Conservation (phyloP, 148 eudicot genomes). For the Salicornia ramosissima region DNA sequence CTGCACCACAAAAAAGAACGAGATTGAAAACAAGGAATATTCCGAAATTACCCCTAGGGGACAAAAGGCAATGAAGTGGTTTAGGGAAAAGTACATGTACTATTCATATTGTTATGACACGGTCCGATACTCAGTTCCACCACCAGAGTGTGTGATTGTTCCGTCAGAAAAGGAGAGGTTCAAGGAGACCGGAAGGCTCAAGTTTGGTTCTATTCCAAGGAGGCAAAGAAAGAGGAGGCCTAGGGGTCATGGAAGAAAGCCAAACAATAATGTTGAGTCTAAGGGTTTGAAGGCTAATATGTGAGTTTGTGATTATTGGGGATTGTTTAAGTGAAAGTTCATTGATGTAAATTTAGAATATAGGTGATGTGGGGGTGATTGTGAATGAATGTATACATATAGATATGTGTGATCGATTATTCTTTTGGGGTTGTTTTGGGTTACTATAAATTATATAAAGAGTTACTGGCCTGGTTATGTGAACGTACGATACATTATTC, state of each 20-base stretch:
- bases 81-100: slow-evolving; percentile 71
- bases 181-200: slow-evolving; percentile 61
- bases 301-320: background rate
- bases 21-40: slow-evolving; percentile 38
- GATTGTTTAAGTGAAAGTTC: background rate
- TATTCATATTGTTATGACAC: slow-evolving; percentile 78
- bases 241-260: slow-evolving; percentile 23
- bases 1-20: slow-evolving; percentile 34
- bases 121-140: slow-evolving; percentile 47
- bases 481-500: background rate
- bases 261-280: background rate
- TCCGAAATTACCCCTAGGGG: slow-evolving; percentile 46
- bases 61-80: slow-evolving; percentile 55
- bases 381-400: background rate
- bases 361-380: slow-evolving; percentile 15
- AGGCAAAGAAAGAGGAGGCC: slow-evolving; percentile 25
- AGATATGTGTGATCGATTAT: background rate
- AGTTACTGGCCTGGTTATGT: slow-evolving; percentile 9
- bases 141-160: slow-evolving; percentile 68
- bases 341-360: slow-evolving; percentile 6
- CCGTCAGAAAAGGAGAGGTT: slow-evolving; percentile 54
- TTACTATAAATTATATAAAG: background rate
- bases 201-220: slow-evolving; percentile 45
- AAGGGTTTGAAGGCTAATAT: slow-evolving; percentile 16
- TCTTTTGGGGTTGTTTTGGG: slow-evolving; percentile 12